Conservation (phyloP, 345 rosid genomes). For the Brassica incana region DNA sequence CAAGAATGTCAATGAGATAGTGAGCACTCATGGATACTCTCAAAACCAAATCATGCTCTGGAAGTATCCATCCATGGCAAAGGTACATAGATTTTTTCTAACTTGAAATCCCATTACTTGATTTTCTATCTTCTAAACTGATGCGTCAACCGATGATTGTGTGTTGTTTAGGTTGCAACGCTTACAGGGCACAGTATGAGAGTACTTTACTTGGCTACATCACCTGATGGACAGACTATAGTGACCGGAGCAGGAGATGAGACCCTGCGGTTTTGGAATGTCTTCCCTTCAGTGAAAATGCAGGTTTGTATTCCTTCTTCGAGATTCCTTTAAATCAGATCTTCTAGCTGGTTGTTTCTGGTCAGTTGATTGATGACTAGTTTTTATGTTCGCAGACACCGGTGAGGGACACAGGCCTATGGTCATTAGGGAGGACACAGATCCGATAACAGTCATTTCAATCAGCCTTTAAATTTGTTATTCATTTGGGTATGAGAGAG, state of each 20-base stretch:
- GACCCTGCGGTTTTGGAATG: constrained; percentile 89
- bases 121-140: neutral
- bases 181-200: constrained; percentile 91
- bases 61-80: constrained; percentile 92
- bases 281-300: constrained; percentile 81
- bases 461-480: neutral
- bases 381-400: constrained; percentile 56
- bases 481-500: constrained; percentile 13
- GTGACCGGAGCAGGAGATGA: constrained; percentile 99
- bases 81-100: constrained; percentile 46
- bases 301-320: constrained; percentile 48
- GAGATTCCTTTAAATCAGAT: neutral
- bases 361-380: constrained; percentile 1
- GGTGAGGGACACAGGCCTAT: constrained; percentile 86
- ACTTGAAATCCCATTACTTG: neutral
- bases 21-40: constrained; percentile 96
- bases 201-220: constrained; percentile 88
- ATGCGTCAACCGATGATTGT: neutral
- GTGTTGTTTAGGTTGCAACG: constrained; percentile 61
- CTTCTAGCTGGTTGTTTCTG: neutral
- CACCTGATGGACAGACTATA: constrained; percentile 97
- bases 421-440: constrained; percentile 59
- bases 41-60: constrained; percentile 98
- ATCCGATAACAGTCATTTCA: neutral
- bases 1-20: constrained; percentile 93